These are phyloP conservation scores for Nakazawaea wickerhamii DNA, from an alignment of 805 yeast genomes.

Conservation along the genomic window DNA sequence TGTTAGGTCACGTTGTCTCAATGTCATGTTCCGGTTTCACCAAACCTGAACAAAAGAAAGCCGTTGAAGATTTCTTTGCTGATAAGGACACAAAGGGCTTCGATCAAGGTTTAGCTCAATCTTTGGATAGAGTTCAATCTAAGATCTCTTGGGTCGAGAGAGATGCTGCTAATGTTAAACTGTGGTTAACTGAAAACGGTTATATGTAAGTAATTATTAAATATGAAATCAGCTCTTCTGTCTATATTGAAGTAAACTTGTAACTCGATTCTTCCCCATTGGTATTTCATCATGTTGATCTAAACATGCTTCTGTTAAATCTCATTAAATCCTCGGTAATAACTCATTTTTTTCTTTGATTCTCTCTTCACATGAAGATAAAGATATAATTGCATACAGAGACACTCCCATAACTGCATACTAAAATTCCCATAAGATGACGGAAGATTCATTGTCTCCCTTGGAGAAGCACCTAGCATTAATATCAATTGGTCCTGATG, in stretches of 20 bases:
- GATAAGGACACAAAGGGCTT: conserved; percentile 55
- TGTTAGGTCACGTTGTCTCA: conserved; percentile 72
- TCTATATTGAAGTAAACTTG: too few relatives aligned
- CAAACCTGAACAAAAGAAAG: conserved; percentile 33
- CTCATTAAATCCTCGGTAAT: background rate
- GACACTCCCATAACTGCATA: too few relatives aligned
- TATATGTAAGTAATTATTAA: conserved; percentile 15
- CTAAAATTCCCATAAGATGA: too few relatives aligned
- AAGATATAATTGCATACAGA: too few relatives aligned
- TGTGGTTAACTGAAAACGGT: conserved; percentile 42
- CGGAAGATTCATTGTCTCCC: conserved; percentile 1
- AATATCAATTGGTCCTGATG: conserved; percentile 4
- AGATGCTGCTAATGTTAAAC: conserved; percentile 41
- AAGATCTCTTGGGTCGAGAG: conserved; percentile 56
- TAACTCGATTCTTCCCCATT: too few relatives aligned
- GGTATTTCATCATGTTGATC: too few relatives aligned
- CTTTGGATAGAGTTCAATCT: conserved; percentile 54
- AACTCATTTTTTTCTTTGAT: background rate
- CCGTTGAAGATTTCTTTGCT: conserved; percentile 46
- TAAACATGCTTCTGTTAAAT: too few relatives aligned
- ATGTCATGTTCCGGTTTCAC: conserved; percentile 37
- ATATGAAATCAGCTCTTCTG: too few relatives aligned
- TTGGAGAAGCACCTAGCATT: conserved; percentile 9
- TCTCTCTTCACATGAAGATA: too few relatives aligned
- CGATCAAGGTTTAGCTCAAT: conserved; percentile 59